Evolutionary conservation across 441 rosid species (phyloP), one percentile per base, ranked within the genome.

Genomic region (Hura crepitans): DNA sequence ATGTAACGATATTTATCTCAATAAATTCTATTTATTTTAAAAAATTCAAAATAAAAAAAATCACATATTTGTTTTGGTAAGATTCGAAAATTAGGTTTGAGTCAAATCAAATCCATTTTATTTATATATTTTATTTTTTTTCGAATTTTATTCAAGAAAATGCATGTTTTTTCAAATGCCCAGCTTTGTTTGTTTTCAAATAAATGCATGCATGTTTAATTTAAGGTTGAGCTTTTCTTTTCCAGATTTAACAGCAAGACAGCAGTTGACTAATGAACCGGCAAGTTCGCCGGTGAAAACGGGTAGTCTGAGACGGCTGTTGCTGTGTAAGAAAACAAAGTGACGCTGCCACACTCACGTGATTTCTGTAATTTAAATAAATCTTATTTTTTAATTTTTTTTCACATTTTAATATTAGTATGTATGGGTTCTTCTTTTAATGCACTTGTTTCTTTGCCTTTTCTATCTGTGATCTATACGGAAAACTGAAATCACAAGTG

Each of bases 211-310:
- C 43, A 58, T 33, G 62, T 8, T 6, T 15, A n/a, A n/a, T n/a
- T 59, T 31, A 17, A 18, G 12, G 23, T 59, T 59, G 12, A 11
- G 13, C 46, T 42, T 37, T 5, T 1, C 42, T 10, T 25, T 42
- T 62, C 15, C 14, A 58, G 62, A 58, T 6, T 31, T 31, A 58
- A 30, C 20, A 9, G 46, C 22, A 35, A 35, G 39, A 39, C 65
- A 59, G 20, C 20, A 42, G 6, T 50, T 66, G 54, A 42, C 64
- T 18, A 28, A 22, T 15, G 30, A 62, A 75, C 74, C 81, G 78
- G 70, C 31, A 65, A 69, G 23, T 46, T 59, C 77, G 81, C 72
- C 76, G 66, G 70, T 62, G 58, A 22, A 42, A 27, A 50, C 45
- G 80, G 75, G 45, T 51, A 35, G 23, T 18, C n/a, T 62, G 43